Base-by-base conservation (phyloP, 2,329 filamentous ascomycete genomes). In the Ramularia endophylla region DNA sequence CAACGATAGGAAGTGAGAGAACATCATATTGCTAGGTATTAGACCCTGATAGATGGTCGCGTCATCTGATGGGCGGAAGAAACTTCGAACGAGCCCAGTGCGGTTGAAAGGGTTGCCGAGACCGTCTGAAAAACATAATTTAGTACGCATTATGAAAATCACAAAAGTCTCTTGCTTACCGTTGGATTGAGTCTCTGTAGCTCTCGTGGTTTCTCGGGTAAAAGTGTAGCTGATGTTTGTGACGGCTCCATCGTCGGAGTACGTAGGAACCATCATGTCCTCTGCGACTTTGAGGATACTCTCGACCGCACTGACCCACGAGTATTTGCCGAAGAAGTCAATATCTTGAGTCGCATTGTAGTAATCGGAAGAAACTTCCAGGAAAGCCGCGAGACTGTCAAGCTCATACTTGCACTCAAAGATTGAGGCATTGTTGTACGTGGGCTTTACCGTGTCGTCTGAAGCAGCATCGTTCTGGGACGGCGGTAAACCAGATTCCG, bases 1-100 rank as follows among this genome's bases (percentile, higher is more conserved):
- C 0, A 70, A 66, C 8, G 66, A 65, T 3, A 88, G 71, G 53
- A 80, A 84, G 16, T 74, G 67, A 22, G 80, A 72, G 51, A 87
- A 81, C 82, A 87, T 85, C 82, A 87, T 87, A 40, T 74, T 75
- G 39, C 66, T 60, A 0, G 70, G 70, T 16, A 73, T 68, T 55
- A 69, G 68, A 36, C 70, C 58, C 48, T 73, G 69, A 47, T 63
- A 73, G 36, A 73, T 72, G 5, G 69, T 72, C 0, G 66, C 52
- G 50, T 74, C 71, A 48, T 74, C 71, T 19, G 67, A 69, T 3
- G 71, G 71, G 8, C 71, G 62, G 58, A 74, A 74, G 9, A 66
- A 70, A 3, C 66, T 70, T 28, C 71, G 61, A 39, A 74, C 65
- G 12, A 74, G 59, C 4, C 71, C 71, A 15, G 69, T 73, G 38